These are phyloP conservation scores for Fonsecaea pedrosoi DNA, from an alignment of 2,329 filamentous ascomycete species.

Conservation along the genomic window DNA sequence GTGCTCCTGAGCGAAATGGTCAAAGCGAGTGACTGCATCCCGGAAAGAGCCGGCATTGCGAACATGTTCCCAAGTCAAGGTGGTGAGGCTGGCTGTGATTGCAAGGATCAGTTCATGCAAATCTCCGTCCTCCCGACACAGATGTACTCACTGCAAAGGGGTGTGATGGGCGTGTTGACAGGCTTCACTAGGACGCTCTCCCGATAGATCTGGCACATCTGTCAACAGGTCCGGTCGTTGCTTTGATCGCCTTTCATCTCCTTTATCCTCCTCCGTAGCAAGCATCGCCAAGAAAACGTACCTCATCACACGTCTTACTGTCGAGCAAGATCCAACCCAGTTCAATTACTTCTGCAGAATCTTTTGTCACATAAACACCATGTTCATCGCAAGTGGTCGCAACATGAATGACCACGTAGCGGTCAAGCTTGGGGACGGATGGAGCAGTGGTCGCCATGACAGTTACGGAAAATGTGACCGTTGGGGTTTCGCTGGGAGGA, in stretches of 20 bases:
- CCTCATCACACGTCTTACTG: slow-evolving; percentile 90
- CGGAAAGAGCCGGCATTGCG: slow-evolving; percentile 96
- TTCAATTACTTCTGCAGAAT: slow-evolving; percentile 99
- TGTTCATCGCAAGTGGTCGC: slow-evolving; percentile 99
- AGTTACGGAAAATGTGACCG: slow-evolving; percentile 30
- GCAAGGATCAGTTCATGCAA: slow-evolving; percentile 35
- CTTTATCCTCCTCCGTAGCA: slow-evolving; percentile 16
- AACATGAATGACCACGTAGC: slow-evolving; percentile 97
- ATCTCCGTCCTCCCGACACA: slow-evolving; percentile 28
- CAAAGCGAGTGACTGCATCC: slow-evolving; percentile 94
- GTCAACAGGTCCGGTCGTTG: slow-evolving; percentile 23
- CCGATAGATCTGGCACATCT: slow-evolving; percentile 74
- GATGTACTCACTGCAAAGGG: slow-evolving; percentile 87
- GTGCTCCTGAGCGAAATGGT: slow-evolving; percentile 90
- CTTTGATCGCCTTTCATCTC: slow-evolving; percentile 4
- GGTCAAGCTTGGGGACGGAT: slow-evolving; percentile 78
- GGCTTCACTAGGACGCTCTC: slow-evolving; percentile 98
- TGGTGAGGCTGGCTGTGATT: slow-evolving; percentile 85
- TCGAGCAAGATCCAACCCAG: slow-evolving; percentile 97
- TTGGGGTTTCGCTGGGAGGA: slow-evolving; percentile 1
- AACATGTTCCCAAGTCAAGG: slow-evolving; percentile 98
- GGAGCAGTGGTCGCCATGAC: slow-evolving; percentile 55
- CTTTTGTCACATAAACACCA: slow-evolving; percentile 98
- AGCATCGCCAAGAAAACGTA: slow-evolving; percentile 55
- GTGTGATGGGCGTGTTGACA: slow-evolving; percentile 97